These are phyloP conservation scores for Ceriops zippeliana DNA, from an alignment of 345 rosid species.

Conservation along the genomic window DNA sequence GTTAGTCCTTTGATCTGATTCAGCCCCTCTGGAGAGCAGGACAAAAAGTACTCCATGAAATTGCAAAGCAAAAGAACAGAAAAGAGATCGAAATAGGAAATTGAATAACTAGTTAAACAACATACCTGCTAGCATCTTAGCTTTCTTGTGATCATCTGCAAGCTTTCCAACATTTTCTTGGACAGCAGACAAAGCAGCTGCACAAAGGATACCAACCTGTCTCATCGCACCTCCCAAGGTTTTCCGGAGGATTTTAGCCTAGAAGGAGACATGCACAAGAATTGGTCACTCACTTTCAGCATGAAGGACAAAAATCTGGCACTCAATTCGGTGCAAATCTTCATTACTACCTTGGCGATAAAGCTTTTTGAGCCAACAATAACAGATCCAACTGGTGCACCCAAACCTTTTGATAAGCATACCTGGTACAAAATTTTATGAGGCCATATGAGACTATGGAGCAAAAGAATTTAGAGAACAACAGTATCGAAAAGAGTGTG, in stretches of 20 bases:
- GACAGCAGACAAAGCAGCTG: conserved; percentile 76
- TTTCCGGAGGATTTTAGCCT: conserved; percentile 88
- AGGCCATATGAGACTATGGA: neutral
- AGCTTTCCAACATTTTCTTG: conserved; percentile 67
- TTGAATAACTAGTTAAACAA: neutral
- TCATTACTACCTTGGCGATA: conserved; percentile 55
- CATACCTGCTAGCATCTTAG: conserved; percentile 77
- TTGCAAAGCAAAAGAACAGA: neutral
- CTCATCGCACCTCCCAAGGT: conserved; percentile 98
- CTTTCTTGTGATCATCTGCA: conserved; percentile 69
- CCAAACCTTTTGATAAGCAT: conserved; percentile 87
- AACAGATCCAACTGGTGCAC: conserved; percentile 92
- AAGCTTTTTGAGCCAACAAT: conserved; percentile 83
- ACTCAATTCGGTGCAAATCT: neutral
- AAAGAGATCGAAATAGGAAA: neutral
- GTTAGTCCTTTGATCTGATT: conserved; percentile 63
- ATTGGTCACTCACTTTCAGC: neutral
- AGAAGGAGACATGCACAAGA: conserved; percentile 1
- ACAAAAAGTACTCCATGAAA: conserved; percentile 2
- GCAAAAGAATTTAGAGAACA: neutral
- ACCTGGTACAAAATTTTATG: conserved; percentile 39
- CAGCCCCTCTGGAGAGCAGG: conserved; percentile 51
- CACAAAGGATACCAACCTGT: conserved; percentile 80
- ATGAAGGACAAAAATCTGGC: neutral
- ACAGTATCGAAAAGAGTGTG: neutral